Evolutionary conservation across 352 stramenopile genomes (phyloP).

Genomic region (Aphanomyces cochlioides): DNA sequence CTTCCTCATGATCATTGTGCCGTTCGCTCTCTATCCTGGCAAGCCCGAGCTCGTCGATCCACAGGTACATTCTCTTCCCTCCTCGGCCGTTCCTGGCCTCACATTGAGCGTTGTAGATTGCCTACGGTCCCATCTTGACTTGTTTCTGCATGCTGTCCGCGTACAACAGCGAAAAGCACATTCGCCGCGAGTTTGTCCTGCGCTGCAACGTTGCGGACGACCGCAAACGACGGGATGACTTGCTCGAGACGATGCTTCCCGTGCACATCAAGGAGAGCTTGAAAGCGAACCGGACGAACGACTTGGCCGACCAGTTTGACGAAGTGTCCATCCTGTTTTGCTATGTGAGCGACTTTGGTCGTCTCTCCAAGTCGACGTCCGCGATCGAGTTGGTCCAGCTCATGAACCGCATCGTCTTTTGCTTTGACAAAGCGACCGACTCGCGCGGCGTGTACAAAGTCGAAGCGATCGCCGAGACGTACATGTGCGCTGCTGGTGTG

Average conservation of each 20-base stretch:
- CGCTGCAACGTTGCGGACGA: constrained; percentile 58
- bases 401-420: constrained; percentile 33
- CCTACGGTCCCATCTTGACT: constrained; percentile 47
- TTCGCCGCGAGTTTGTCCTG: constrained; percentile 62
- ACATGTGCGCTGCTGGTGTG: constrained; percentile 30
- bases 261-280: constrained; percentile 74
- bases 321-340: constrained; percentile 40
- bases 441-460: constrained; percentile 33
- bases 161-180: constrained; percentile 60
- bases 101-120: constrained; percentile 48
- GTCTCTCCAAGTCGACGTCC: constrained; percentile 23
- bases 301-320: constrained; percentile 64
- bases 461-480: constrained; percentile 35
- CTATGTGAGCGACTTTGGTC: constrained; percentile 40
- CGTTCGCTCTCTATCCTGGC: constrained; percentile 41
- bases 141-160: constrained; percentile 66
- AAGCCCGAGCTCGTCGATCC: neutral
- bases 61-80: constrained; percentile 9
- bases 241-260: constrained; percentile 71
- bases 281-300: constrained; percentile 63
- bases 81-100: constrained; percentile 41
- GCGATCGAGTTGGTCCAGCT: constrained; percentile 31
- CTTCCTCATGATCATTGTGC: constrained; percentile 45
- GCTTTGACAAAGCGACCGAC: constrained; percentile 32
- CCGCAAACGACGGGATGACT: constrained; percentile 59